Evolutionary conservation across 805 yeast species (phyloP).

Genomic region (Metschnikowia rubicola): DNA sequence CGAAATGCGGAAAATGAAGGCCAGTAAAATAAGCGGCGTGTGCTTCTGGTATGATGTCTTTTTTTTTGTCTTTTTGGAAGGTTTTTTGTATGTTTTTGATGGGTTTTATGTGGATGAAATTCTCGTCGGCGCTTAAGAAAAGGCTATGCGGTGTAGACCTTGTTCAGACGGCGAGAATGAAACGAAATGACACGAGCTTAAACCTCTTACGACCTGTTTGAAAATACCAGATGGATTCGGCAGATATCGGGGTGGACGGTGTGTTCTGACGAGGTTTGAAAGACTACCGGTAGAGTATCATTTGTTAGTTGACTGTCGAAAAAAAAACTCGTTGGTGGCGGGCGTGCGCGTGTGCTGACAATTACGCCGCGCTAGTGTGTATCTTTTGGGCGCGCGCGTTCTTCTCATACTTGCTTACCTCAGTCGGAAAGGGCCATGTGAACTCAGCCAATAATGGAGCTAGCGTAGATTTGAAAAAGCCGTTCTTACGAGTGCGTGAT

Average conservation of each 20-base stretch:
- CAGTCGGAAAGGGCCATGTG: not conserved
- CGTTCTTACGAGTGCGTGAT: too few relatives aligned
- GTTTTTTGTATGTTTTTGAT: not conserved
- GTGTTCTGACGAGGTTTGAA: constrained; percentile 13
- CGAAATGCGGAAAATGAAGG: not conserved
- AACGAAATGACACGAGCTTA: constrained; percentile 12
- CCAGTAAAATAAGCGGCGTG: not conserved
- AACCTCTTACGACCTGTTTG: constrained; percentile 13
- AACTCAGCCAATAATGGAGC: not conserved
- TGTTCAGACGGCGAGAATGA: not conserved
- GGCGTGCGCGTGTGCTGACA: constrained; percentile 16
- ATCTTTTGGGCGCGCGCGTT: not conserved
- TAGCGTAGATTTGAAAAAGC: too few relatives aligned
- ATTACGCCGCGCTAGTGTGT: constrained; percentile 8
- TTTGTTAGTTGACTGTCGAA: constrained; percentile 2
- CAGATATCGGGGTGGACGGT: constrained; percentile 4
- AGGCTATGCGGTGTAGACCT: not conserved
- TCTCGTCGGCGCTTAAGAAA: constrained; percentile 1
- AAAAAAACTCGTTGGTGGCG: constrained; percentile 19
- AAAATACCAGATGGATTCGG: constrained; percentile 7
- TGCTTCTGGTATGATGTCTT: not conserved
- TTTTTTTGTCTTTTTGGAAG: constrained; percentile 2
- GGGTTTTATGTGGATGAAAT: not conserved
- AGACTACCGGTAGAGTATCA: constrained; percentile 7
- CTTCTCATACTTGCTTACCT: constrained; percentile 9